Evolutionary conservation across 352 stramenopile species (phyloP).

Genomic region (Phytopythium cucurbitacearum): DNA sequence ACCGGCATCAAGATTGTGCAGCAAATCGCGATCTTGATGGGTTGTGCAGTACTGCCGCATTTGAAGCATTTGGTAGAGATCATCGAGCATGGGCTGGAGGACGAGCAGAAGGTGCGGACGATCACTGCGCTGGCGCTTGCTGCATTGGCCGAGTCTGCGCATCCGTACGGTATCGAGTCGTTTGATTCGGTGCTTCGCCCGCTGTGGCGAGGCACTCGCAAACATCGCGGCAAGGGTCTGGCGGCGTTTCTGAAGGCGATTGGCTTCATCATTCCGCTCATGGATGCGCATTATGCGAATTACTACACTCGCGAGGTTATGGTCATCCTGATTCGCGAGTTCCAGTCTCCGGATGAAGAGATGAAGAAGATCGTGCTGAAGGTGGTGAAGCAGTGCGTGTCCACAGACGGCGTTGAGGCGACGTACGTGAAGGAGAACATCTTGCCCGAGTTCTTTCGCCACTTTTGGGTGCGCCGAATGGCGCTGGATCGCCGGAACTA

Average conservation of each 20-base stretch:
- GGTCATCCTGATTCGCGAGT: slow-evolving; percentile 98
- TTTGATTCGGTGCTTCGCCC: slow-evolving; percentile 98
- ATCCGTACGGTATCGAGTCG: slow-evolving; percentile 99
- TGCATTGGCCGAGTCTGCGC: slow-evolving; percentile 95
- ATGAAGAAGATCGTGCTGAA: slow-evolving; percentile 99
- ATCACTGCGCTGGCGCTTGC: slow-evolving; percentile 98
- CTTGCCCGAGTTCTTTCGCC: slow-evolving; percentile 97
- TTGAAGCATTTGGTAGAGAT: slow-evolving; percentile 98
- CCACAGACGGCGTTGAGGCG: slow-evolving; percentile 97
- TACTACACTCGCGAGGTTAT: slow-evolving; percentile 99
- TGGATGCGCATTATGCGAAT: slow-evolving; percentile 99
- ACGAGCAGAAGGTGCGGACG: slow-evolving; percentile 98
- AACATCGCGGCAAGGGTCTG: slow-evolving; percentile 97
- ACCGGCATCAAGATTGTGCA: slow-evolving; percentile 99
- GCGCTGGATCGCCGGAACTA: slow-evolving; percentile 97
- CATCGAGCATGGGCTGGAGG: slow-evolving; percentile 96
- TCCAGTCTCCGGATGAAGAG: slow-evolving; percentile 98
- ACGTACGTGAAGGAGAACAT: slow-evolving; percentile 98
- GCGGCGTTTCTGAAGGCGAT: slow-evolving; percentile 99
- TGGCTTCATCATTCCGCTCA: slow-evolving; percentile 99
- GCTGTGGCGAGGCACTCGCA: slow-evolving; percentile 97
- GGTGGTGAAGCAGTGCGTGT: slow-evolving; percentile 98
- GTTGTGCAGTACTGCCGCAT: slow-evolving; percentile 97
- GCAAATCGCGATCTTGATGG: slow-evolving; percentile 98
- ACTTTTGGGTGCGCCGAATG: slow-evolving; percentile 99